phyloP scores from a whole-genome alignment of 163 green algal species.

The Volvox carteri region DNA sequence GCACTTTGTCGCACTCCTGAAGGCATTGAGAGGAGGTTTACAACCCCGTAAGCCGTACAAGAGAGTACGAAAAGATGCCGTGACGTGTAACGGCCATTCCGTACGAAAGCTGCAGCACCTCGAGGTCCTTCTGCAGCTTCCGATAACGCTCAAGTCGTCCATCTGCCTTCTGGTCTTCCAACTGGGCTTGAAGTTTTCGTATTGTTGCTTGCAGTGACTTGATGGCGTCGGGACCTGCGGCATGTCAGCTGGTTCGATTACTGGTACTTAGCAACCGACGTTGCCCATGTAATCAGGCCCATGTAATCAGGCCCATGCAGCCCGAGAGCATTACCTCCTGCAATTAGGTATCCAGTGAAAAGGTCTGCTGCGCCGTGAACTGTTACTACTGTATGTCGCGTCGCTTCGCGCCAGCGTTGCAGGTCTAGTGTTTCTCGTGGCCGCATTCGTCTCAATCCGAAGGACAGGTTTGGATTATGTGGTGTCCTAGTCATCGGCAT shows the following conservation, averaged over 20 bases:
- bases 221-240: constrained; percentile 42
- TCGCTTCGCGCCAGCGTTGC: constrained; percentile 23
- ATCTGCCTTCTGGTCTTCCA: constrained; percentile 43
- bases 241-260: background rate
- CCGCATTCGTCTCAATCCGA: constrained; percentile 27
- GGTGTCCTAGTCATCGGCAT: too few relatives aligned
- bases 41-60: background rate
- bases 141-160: constrained; percentile 35
- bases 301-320: too few relatives aligned
- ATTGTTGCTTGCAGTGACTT: constrained; percentile 48
- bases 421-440: background rate
- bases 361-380: background rate
- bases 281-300: background rate
- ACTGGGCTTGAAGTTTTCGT: constrained; percentile 14
- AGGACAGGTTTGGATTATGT: too few relatives aligned
- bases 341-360: constrained; percentile 31
- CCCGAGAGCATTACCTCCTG: constrained; percentile 23
- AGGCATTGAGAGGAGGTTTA: background rate
- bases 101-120: constrained; percentile 8
- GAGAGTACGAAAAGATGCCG: too few relatives aligned
- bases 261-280: background rate
- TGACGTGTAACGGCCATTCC: background rate
- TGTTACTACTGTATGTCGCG: background rate
- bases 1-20: constrained; percentile 46
- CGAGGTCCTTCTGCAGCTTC: constrained; percentile 56